These are phyloP conservation scores for Nitzschia palea DNA, from an alignment of 108 stramenopile genomes.

Conservation along the genomic window DNA sequence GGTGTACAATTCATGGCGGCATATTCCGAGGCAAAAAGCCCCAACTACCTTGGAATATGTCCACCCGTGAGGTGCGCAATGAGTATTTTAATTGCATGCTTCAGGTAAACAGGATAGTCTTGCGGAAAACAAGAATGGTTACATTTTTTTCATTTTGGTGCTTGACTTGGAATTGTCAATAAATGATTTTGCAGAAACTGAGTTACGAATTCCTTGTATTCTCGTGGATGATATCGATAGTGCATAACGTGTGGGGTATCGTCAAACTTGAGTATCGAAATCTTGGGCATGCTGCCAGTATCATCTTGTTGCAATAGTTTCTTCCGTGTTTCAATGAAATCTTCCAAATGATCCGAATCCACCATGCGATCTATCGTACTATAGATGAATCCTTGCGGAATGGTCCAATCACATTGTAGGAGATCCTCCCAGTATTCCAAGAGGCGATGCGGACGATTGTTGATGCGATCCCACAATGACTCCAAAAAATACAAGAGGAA, in stretches of 20 bases:
- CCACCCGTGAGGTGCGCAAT: no score
- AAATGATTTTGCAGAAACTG: background rate
- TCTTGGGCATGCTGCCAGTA: background rate
- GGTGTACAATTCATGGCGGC: no score
- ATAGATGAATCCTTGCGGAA: slow-evolving; percentile 10
- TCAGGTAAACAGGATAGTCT: no score
- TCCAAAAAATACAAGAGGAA: background rate
- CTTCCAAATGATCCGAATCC: slow-evolving; percentile 6
- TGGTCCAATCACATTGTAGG: background rate
- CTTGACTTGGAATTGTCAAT: background rate
- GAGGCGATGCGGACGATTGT: background rate
- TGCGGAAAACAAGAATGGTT: no score
- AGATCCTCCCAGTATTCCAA: slow-evolving; percentile 6
- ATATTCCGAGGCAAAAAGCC: no score
- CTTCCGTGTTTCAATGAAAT: slow-evolving; percentile 1
- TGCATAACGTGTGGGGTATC: slow-evolving; percentile 12
- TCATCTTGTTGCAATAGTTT: background rate
- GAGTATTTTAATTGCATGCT: no score
- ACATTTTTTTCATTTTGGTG: no score
- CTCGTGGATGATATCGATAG: slow-evolving; percentile 11
- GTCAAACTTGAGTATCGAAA: slow-evolving; percentile 1
- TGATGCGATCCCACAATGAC: background rate
- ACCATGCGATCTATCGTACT: slow-evolving; percentile 12
- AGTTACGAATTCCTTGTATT: slow-evolving; percentile 8
- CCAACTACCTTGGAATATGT: no score